A percentile compares a stretch with the other conserved stretches of the same genome.
phyloP scores from a whole-genome alignment of 2,329 filamentous ascomycete genomes.

The Cercospora janseana region DNA sequence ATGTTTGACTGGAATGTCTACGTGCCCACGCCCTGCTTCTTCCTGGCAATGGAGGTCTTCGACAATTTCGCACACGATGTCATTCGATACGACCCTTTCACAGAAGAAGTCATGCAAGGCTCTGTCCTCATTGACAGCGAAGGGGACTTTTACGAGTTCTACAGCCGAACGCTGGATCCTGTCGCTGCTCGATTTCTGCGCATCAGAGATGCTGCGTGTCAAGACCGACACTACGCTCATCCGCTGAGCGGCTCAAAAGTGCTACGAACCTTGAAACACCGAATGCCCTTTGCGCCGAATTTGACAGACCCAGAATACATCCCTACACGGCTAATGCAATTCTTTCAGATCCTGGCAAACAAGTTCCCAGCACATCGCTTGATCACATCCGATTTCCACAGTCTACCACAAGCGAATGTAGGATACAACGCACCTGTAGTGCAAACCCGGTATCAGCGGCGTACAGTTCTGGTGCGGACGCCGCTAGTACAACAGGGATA shows the following conservation, averaged over 20 bases:
- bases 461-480: conserved; percentile 84
- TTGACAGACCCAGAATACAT: conserved; percentile 87
- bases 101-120: conserved; percentile 81
- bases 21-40: conserved; percentile 93
- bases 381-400: conserved; percentile 86
- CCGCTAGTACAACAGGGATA: conserved; percentile 97
- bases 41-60: conserved; percentile 95
- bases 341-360: conserved; percentile 84
- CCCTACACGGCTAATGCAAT: conserved; percentile 90
- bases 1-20: conserved; percentile 91
- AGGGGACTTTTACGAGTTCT: conserved; percentile 95
- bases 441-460: conserved; percentile 84
- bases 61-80: conserved; percentile 97
- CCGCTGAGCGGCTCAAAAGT: conserved; percentile 56
- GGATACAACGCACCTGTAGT: conserved; percentile 93
- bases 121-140: conserved; percentile 79
- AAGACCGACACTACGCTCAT: conserved; percentile 60
- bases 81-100: conserved; percentile 82
- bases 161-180: conserved; percentile 75
- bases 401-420: conserved; percentile 74
- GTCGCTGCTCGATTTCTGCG: conserved; percentile 78
- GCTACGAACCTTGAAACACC: conserved; percentile 61
- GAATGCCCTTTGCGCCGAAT: conserved; percentile 70
- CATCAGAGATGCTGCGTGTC: conserved; percentile 72
- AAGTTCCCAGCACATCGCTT: conserved; percentile 90